phyloP scores from a whole-genome alignment of 2,329 filamentous ascomycete genomes.

The Bipolaris victoriae region DNA sequence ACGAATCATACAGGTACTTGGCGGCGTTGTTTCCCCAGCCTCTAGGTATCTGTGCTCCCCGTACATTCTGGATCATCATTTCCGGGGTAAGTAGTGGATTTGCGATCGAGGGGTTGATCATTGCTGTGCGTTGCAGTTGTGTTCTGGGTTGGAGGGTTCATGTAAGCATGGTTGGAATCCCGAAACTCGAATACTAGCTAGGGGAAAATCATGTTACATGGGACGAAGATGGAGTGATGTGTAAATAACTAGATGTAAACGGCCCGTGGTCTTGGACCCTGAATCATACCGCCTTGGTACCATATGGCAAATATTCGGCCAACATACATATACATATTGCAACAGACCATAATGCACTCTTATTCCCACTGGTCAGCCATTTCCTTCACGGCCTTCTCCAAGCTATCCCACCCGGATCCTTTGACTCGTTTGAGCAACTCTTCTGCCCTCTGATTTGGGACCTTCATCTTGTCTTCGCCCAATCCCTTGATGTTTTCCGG shows the following conservation, averaged over 20 bases:
- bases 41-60: slow-evolving; percentile 2
- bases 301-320: background rate
- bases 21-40: slow-evolving; percentile 2
- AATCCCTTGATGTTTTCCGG: slow-evolving; percentile 24
- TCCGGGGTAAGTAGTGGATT: background rate
- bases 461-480: slow-evolving; percentile 25
- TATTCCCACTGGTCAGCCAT: slow-evolving; percentile 21
- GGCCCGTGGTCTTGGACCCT: background rate
- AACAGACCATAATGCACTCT: background rate
- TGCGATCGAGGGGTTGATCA: too few species aligned
- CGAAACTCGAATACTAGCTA: background rate
- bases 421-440: slow-evolving; percentile 39
- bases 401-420: slow-evolving; percentile 33
- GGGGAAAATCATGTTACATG: background rate
- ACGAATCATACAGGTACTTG: slow-evolving; percentile 21
- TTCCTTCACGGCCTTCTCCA: slow-evolving; percentile 31
- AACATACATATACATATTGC: background rate
- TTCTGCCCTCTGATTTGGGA: slow-evolving; percentile 32
- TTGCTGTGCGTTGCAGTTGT: background rate
- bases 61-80: background rate
- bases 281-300: background rate
- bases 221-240: background rate
- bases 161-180: background rate
- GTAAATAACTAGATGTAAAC: background rate
- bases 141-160: background rate